Percentiles rank a stretch among this genome's conserved stretches.
phyloP scores from a whole-genome alignment of 345 rosid genomes.

The Bruguiera sexangula region DNA sequence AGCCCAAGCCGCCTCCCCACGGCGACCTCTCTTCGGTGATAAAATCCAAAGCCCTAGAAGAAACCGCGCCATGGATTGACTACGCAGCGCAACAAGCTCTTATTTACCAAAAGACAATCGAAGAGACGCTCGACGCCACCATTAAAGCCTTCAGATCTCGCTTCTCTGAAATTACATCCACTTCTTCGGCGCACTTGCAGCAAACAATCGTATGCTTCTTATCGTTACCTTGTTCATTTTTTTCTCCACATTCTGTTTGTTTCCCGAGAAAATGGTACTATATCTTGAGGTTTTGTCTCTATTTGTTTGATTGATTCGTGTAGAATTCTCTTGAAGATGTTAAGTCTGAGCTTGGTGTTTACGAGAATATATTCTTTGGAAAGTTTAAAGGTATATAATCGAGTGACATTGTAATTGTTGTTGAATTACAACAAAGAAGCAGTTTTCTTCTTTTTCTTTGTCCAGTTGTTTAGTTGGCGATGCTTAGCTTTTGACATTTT shows the following conservation, averaged over 20 bases:
- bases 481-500: slow-evolving; percentile 4
- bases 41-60: slow-evolving; percentile 42
- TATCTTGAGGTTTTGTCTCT: too few relatives aligned
- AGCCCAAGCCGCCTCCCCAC: slow-evolving; percentile 13
- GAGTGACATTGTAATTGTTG: background rate
- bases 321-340: slow-evolving; percentile 58
- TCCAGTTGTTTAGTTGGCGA: background rate
- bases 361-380: slow-evolving; percentile 53
- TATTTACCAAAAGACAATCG: slow-evolving; percentile 47
- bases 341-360: slow-evolving; percentile 49
- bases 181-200: slow-evolving; percentile 57
- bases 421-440: background rate
- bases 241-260: too few relatives aligned
- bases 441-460: too few relatives aligned
- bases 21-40: slow-evolving; percentile 22
- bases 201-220: slow-evolving; percentile 49
- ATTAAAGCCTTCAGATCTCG: slow-evolving; percentile 51
- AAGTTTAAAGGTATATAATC: slow-evolving; percentile 60
- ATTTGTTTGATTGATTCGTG: slow-evolving; percentile 3
- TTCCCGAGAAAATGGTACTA: too few relatives aligned
- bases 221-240: too few relatives aligned
- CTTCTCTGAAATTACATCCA: slow-evolving; percentile 51
- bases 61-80: slow-evolving; percentile 66
- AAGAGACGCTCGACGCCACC: slow-evolving; percentile 46
- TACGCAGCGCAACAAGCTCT: slow-evolving; percentile 58